These are phyloP conservation scores for Saprolegnia diclina DNA, from an alignment of 352 stramenopile species.

Conservation along the genomic window DNA sequence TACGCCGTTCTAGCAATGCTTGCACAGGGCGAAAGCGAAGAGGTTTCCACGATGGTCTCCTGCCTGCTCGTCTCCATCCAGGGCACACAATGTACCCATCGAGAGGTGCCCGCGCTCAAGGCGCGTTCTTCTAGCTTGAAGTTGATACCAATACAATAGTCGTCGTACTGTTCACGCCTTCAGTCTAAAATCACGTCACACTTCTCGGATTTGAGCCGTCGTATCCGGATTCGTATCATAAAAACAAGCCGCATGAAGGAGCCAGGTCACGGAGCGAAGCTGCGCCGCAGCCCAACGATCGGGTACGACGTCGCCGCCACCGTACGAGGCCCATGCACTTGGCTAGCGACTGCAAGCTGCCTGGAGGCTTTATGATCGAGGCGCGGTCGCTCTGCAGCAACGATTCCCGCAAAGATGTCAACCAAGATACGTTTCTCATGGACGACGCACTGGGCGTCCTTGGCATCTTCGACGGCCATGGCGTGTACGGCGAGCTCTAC, in stretches of 20 bases:
- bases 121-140: background rate
- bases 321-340: background rate
- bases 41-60: background rate
- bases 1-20: background rate
- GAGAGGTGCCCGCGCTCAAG: background rate
- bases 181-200: background rate
- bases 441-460: background rate
- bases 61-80: background rate
- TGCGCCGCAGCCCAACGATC: background rate
- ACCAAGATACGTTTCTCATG: conserved; percentile 10
- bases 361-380: background rate
- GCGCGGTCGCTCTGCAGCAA: conserved; percentile 3
- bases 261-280: background rate
- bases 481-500: conserved; percentile 2
- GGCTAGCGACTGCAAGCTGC: background rate
- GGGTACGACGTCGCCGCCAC: background rate
- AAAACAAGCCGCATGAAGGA: background rate
- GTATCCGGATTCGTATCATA: background rate
- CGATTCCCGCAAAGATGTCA: conserved; percentile 5
- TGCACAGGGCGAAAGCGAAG: background rate
- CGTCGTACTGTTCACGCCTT: background rate
- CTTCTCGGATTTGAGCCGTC: background rate
- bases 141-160: background rate
- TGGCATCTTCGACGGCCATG: conserved; percentile 7
- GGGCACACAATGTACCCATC: background rate